These are phyloP conservation scores for Lodderomyces pseudojiufengensis DNA, from an alignment of 1,139 yeast genomes.

Conservation along the genomic window DNA sequence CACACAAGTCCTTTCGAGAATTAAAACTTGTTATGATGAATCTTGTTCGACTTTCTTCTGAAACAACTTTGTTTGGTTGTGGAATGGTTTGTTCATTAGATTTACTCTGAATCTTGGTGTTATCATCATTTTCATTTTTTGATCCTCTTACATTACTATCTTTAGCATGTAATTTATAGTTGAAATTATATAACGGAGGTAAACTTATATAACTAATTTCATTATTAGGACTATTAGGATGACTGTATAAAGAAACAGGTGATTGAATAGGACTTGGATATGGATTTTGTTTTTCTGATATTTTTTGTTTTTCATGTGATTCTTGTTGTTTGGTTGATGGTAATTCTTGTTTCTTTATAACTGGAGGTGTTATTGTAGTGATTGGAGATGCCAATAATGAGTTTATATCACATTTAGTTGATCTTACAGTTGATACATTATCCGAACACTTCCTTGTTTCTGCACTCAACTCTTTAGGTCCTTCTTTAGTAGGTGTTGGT, in stretches of 20 bases:
- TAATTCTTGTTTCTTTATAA: not conserved
- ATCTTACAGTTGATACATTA: conserved; percentile 4
- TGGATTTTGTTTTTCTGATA: conserved; percentile 10
- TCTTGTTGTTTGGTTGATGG: conserved; percentile 1
- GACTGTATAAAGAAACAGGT: conserved; percentile 13
- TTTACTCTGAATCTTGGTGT: conserved; percentile 1
- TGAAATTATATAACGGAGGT: conserved; percentile 15
- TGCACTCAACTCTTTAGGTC: no score
- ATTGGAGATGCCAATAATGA: conserved; percentile 12
- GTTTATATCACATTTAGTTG: conserved; percentile 15
- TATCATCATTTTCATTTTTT: conserved; percentile 4
- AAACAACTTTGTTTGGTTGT: not conserved
- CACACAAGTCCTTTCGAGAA: conserved; percentile 25
- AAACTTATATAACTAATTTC: conserved; percentile 17
- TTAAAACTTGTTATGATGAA: conserved; percentile 28
- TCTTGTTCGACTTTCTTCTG: conserved; percentile 12
- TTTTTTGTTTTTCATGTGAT: conserved; percentile 2
- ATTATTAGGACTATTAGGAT: conserved; percentile 6
- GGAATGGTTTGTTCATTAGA: not conserved
- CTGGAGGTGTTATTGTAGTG: conserved; percentile 3
- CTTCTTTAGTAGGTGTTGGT: conserved; percentile 6
- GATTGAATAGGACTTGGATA: conserved; percentile 23
- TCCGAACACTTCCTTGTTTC: not conserved
- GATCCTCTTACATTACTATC: conserved; percentile 15
- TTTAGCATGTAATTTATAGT: conserved; percentile 14